These are phyloP conservation scores for Berberis vulgaris DNA, from an alignment of 164 flowering plant species.

Conservation along the genomic window DNA sequence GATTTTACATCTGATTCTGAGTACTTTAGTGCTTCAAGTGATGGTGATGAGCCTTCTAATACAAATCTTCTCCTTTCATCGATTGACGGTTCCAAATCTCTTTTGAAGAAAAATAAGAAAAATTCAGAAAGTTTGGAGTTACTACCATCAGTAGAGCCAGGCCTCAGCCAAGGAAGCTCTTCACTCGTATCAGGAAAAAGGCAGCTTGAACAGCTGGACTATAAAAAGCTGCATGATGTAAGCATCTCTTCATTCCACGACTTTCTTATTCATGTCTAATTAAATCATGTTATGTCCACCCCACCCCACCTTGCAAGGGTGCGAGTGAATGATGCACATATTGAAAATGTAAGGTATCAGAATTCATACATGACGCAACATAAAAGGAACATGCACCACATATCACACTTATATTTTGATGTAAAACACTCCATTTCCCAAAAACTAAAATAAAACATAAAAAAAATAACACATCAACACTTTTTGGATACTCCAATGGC, in stretches of 20 bases:
- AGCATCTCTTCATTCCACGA: slow-evolving; percentile 23
- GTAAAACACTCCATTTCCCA: too few species aligned
- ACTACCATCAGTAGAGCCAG: slow-evolving; percentile 25
- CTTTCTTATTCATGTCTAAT: background rate
- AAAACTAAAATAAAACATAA: too few species aligned
- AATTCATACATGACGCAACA: too few species aligned
- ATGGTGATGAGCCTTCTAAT: slow-evolving; percentile 12
- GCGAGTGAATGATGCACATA: too few species aligned
- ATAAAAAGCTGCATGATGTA: slow-evolving; percentile 84
- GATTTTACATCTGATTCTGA: slow-evolving; percentile 79
- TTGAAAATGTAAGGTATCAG: too few species aligned
- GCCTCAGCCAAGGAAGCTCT: slow-evolving; percentile 19
- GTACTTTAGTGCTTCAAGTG: slow-evolving; percentile 36
- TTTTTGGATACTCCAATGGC: too few species aligned
- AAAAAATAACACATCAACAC: too few species aligned
- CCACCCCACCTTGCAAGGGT: too few species aligned
- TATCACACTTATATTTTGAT: too few species aligned
- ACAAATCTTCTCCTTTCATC: slow-evolving; percentile 11
- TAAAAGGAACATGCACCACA: too few species aligned
- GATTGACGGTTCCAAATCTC: background rate
- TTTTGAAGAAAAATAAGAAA: slow-evolving; percentile 10
- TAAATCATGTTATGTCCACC: too few species aligned
- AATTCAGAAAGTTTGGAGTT: slow-evolving; percentile 29
- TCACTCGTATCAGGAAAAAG: slow-evolving; percentile 39
- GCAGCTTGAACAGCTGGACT: slow-evolving; percentile 58